These are phyloP conservation scores for Theileria annulata DNA, from an alignment of 169 alveolate genomes.

Conservation along the genomic window DNA sequence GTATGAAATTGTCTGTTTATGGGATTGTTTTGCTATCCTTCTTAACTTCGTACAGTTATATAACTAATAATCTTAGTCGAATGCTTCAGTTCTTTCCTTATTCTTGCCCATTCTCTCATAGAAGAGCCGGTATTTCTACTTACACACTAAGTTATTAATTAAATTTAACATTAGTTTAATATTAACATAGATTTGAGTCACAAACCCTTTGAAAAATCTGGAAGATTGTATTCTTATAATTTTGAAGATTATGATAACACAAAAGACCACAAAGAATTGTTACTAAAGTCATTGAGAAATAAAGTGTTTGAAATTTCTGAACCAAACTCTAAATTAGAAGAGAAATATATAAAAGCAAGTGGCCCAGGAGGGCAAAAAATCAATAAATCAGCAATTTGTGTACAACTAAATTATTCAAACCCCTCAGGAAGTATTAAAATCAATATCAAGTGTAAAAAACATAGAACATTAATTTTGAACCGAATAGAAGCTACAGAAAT, in stretches of 20 bases:
- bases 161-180: neutral
- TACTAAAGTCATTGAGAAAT: slow-evolving; percentile 21
- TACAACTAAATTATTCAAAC: slow-evolving; percentile 74
- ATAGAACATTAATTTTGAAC: slow-evolving; percentile 69
- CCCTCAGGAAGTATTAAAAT: slow-evolving; percentile 52
- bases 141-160: neutral
- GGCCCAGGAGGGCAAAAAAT: slow-evolving; percentile 90
- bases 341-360: slow-evolving; percentile 77
- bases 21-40: slow-evolving; percentile 6
- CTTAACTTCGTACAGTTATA: neutral
- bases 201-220: neutral
- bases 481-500: slow-evolving; percentile 73
- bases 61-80: neutral
- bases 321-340: slow-evolving; percentile 59
- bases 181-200: neutral
- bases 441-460: slow-evolving; percentile 66
- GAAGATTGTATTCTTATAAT: neutral
- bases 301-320: slow-evolving; percentile 35
- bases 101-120: neutral
- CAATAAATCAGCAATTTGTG: slow-evolving; percentile 85
- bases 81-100: neutral
- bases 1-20: neutral
- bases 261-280: slow-evolving; percentile 13
- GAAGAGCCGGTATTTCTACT: neutral
- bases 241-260: neutral